Conservation (phyloP, 2,329 filamentous ascomycete genomes). For the Ceratocystis alfenasii region DNA sequence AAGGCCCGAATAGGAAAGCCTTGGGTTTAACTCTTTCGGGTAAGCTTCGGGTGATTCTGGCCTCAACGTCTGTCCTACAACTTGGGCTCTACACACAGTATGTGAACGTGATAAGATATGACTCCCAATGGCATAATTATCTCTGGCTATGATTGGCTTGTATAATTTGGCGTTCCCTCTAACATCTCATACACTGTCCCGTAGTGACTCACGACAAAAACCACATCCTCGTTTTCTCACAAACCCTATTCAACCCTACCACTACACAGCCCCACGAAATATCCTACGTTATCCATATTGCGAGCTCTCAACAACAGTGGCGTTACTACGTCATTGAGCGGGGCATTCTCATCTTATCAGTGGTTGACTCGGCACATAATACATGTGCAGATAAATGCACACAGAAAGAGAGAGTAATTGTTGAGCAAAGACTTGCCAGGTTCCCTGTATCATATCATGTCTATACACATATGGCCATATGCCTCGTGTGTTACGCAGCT, state of each 20-base stretch:
- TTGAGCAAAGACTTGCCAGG: no score
- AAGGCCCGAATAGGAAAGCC: not conserved
- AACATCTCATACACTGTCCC: not conserved
- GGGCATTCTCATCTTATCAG: not conserved
- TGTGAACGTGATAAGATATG: not conserved
- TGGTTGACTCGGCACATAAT: not conserved
- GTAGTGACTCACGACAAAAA: not conserved
- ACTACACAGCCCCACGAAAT: not conserved
- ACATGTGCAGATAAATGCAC: not conserved
- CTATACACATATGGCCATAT: no score
- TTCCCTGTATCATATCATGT: no score
- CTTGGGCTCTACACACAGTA: not conserved
- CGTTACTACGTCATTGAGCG: not conserved
- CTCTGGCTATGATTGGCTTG: not conserved
- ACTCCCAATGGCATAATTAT: not conserved
- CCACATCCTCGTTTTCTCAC: not conserved
- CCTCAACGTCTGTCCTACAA: conserved; percentile 7
- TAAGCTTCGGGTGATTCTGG: not conserved
- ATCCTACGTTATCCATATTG: no score
- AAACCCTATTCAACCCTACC: not conserved
- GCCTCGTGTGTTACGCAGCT: no score
- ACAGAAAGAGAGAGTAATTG: no score
- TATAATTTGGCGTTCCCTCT: not conserved
- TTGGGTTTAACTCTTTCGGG: not conserved
- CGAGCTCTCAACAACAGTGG: not conserved